Evolutionary conservation across 2,329 filamentous ascomycete genomes (phyloP), one percentile per base, ranked within the genome.

Genomic region (Aquanectria penicillioides): DNA sequence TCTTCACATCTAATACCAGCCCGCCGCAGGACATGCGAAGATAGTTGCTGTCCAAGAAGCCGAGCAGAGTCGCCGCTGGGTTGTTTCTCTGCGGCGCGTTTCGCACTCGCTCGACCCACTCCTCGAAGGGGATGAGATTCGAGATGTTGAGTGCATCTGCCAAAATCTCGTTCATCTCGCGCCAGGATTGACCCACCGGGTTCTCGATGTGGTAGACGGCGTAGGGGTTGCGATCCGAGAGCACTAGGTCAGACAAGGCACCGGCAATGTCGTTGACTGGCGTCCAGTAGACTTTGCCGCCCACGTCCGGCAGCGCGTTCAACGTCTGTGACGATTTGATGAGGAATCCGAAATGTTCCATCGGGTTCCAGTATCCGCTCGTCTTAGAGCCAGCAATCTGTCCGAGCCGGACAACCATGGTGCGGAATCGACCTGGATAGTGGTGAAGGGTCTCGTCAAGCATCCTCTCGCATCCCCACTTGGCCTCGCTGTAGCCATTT

Each of bases 321-420:
- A 67, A 9, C 2, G 64, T 67, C 40, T 67, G 64, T 0, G 64
- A 67, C 0, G 64, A 67, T 13, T 67, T 67, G n/a, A 67, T 55
- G 2, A 67, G 36, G n/a, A 67, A 67, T 1, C 64, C 64, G 6
- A 67, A 67, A 18, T 67, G 64, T 12, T 67, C 64, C 64, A 67
- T 67, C 0, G 64, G 64, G 49, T 67, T 67, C 64, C 64, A 67
- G 26, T 67, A 67, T 0, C 64, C 64, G 10, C 64, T 67, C 0
- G 64, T 67, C 33, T 66, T 67, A 2, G 64, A 67, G 1, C 64
- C 64, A 8, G 64, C 64, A 2, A 67, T 67, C 33, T 67, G 64
- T 3, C 64, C 64, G 2, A 67, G 62, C 17, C 64, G 59, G 3
- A 67, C 64, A 2, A 61, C 56, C 64, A 67, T 67, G 0, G 62